Percentiles rank a stretch among this genome's conserved stretches.
These are phyloP conservation scores for Solanum clarkiae DNA, from an alignment of 257 asterid species.

Conservation along the genomic window DNA sequence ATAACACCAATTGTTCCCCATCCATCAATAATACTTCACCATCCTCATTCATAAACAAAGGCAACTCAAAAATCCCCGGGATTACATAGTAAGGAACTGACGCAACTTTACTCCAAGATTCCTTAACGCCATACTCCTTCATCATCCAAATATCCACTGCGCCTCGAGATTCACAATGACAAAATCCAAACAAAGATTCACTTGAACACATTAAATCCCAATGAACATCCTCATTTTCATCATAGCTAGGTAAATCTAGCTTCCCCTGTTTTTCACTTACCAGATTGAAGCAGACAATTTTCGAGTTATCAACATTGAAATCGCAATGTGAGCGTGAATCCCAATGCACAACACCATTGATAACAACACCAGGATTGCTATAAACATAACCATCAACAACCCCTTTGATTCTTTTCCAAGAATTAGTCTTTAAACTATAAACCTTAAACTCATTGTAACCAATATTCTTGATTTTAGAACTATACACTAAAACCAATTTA, in stretches of 20 bases:
- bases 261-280: not conserved
- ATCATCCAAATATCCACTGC: not conserved
- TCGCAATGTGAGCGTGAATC: not conserved
- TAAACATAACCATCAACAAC: not conserved
- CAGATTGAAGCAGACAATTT: not conserved
- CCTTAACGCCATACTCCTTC: not conserved
- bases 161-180: not conserved
- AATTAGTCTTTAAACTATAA: not conserved
- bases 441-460: not conserved
- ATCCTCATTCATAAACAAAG: not conserved
- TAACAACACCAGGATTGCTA: not conserved
- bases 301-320: not conserved
- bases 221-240: not conserved
- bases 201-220: not conserved
- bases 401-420: not conserved
- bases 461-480: not conserved
- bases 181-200: not conserved
- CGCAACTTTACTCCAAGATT: not conserved
- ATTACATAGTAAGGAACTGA: not conserved
- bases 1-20: not conserved
- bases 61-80: not conserved
- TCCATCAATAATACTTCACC: not conserved
- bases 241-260: not conserved
- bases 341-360: not conserved
- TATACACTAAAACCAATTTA: not conserved